These are phyloP conservation scores for Labyrinthula sp. DNA, from an alignment of 352 stramenopile species.

Conservation along the genomic window DNA sequence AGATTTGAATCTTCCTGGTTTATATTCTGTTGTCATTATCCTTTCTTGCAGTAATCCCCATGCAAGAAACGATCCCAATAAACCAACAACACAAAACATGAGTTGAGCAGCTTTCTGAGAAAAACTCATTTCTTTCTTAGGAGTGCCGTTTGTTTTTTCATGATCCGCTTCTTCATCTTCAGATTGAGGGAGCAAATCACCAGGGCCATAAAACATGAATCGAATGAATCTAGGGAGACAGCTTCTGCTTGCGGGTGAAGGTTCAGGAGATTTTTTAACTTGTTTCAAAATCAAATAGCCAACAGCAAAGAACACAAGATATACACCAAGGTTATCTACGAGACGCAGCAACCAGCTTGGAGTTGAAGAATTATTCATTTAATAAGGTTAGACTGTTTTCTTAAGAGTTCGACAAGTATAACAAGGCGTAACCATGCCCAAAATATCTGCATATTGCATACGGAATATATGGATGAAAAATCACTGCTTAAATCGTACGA, in stretches of 20 bases:
- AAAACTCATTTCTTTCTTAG: slow-evolving; percentile 5
- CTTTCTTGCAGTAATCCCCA: slow-evolving; percentile 27
- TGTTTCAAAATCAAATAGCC: slow-evolving; percentile 21
- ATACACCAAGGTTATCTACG: slow-evolving; percentile 20
- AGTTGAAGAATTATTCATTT: too few relatives aligned
- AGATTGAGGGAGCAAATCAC: not conserved
- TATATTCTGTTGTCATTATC: slow-evolving; percentile 26
- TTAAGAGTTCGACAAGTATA: too few relatives aligned
- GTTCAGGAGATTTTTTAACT: slow-evolving; percentile 7
- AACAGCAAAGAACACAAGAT: slow-evolving; percentile 23
- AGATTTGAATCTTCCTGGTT: slow-evolving; percentile 10
- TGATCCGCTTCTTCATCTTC: not conserved
- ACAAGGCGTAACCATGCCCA: too few relatives aligned
- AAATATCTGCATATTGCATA: too few relatives aligned
- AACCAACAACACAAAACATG: slow-evolving; percentile 14
- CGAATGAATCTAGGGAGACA: not conserved
- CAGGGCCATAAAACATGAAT: slow-evolving; percentile 21
- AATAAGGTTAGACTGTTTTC: too few relatives aligned
- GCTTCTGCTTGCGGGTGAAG: not conserved
- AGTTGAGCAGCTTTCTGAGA: slow-evolving; percentile 10
- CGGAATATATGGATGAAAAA: too few relatives aligned
- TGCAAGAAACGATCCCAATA: slow-evolving; percentile 23
- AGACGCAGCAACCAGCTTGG: slow-evolving; percentile 12
- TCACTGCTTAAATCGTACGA: too few relatives aligned
- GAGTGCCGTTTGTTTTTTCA: slow-evolving; percentile 2